Evolutionary conservation across 2,329 filamentous ascomycete genomes (phyloP), one percentile per base, ranked within the genome.

Genomic region (Clonostachys rhizophaga): DNA sequence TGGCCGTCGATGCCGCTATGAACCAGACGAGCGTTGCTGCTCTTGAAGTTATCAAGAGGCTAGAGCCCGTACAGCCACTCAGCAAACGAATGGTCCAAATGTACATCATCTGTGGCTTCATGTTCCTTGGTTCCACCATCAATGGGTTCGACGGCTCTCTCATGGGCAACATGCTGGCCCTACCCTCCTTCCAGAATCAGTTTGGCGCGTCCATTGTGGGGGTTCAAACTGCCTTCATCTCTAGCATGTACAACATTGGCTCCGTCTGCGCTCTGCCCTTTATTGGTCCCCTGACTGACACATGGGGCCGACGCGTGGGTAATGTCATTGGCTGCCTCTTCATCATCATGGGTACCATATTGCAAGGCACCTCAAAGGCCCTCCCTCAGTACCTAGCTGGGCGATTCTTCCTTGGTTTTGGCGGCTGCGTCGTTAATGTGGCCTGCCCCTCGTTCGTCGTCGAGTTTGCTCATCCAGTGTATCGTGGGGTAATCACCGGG

Each of bases 391-490:
- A 84, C 60, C 77, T 84, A 60, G 77, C 66, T 8, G 75, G 76
- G 6, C 67, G 77, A 18, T 79, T 80, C 55, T 54, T 79, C 30
- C 68, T 80, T 18, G 76, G 76, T 6, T 77, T 79, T 48, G 82
- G 82, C 37, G 79, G 81, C 40, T 72, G 75, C 3, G 79, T 86
- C 49, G 75, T 76, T 5, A 74, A 76, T 6, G 74, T 78, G 4
- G 79, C 81, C 7, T 81, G 77, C 1, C 83, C 83, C 2, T 75
- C 79, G 14, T 85, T 84, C 56, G 76, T 78, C 14, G 76, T 81
- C 42, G 83, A 87, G 59, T 70, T 83, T 47, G 73, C 79, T 2
- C 83, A 86, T 55, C 83, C 83, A 1, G 74, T 76, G 3, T 82
- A 81, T 59, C 74, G 83, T 51, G 81, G 80, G 39, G 69, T 81